These are phyloP conservation scores for Saxophila tyrrhenica DNA, from an alignment of 495 filamentous ascomycete species.

Conservation along the genomic window DNA sequence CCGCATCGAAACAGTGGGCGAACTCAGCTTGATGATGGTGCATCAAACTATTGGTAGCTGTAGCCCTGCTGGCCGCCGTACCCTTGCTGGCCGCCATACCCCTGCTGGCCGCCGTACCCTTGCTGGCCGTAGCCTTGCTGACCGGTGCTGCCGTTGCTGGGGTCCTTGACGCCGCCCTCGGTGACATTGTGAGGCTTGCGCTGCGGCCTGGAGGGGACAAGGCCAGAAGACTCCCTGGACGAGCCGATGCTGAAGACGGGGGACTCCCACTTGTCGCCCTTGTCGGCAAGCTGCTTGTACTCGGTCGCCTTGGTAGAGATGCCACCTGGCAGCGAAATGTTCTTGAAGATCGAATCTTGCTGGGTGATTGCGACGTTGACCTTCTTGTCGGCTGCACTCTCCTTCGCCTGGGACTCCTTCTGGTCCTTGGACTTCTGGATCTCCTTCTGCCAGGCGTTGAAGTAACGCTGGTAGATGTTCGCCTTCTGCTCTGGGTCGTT, in stretches of 20 bases:
- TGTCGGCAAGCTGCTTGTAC: conserved; percentile 75
- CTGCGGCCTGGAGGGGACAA: conserved; percentile 48
- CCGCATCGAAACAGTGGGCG: too few species aligned
- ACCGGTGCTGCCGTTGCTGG: conserved; percentile 21
- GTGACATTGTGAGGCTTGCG: conserved; percentile 52
- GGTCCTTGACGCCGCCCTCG: conserved; percentile 26
- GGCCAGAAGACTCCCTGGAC: conserved; percentile 57
- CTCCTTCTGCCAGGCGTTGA: conserved; percentile 60
- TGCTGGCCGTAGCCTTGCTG: too few species aligned
- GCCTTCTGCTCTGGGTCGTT: conserved; percentile 61
- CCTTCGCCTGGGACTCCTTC: conserved; percentile 38
- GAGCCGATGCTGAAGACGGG: conserved; percentile 83
- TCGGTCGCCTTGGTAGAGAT: conserved; percentile 91
- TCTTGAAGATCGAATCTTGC: conserved; percentile 80
- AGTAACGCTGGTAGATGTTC: conserved; percentile 81
- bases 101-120: too few species aligned
- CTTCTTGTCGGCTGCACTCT: conserved; percentile 56
- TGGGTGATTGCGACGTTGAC: conserved; percentile 79
- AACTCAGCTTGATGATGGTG: too few species aligned
- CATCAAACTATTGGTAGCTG: too few species aligned
- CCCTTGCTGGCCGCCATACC: too few species aligned
- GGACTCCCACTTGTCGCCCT: conserved; percentile 90
- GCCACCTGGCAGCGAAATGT: conserved; percentile 78
- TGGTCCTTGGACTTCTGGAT: conserved; percentile 63
- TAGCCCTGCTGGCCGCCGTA: too few species aligned